Evolutionary conservation across 1,284 basidiomycete species (phyloP).

Genomic region (Leccinum griseonigrum): DNA sequence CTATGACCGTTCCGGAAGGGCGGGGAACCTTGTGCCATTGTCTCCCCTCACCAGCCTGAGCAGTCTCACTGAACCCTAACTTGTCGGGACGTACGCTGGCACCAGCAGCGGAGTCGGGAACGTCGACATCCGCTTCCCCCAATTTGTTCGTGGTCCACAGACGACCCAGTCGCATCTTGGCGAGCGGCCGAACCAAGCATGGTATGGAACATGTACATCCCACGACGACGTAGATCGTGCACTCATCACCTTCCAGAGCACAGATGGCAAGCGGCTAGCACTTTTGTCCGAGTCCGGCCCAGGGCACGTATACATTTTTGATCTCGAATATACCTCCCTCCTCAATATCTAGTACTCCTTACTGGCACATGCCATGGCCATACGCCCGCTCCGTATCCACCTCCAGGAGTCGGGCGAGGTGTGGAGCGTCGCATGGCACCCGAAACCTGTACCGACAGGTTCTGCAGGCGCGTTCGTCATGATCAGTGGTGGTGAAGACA

Average conservation of each 20-base stretch:
- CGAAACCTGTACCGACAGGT: slow-evolving; percentile 53
- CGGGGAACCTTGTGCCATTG: slow-evolving; percentile 58
- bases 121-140: slow-evolving; percentile 57
- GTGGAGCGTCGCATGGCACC: slow-evolving; percentile 84
- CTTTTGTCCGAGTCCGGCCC: slow-evolving; percentile 72
- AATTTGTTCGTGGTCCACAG: slow-evolving; percentile 61
- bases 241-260: slow-evolving; percentile 48
- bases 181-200: slow-evolving; percentile 77
- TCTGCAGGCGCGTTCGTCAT: slow-evolving; percentile 61
- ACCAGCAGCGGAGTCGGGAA: slow-evolving; percentile 70
- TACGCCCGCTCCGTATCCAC: slow-evolving; percentile 79
- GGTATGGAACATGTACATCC: slow-evolving; percentile 79
- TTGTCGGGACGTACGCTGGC: slow-evolving; percentile 69
- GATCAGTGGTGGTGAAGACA: slow-evolving; percentile 68
- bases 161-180: slow-evolving; percentile 39
- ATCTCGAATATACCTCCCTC: slow-evolving; percentile 64
- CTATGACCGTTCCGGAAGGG: slow-evolving; percentile 46
- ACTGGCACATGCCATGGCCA: slow-evolving; percentile 73
- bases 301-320: slow-evolving; percentile 75
- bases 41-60: slow-evolving; percentile 57
- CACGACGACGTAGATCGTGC: neutral
- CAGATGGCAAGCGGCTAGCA: slow-evolving; percentile 77
- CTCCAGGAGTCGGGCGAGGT: slow-evolving; percentile 76
- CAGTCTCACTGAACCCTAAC: slow-evolving; percentile 73
- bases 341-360: slow-evolving; percentile 62